Base-by-base conservation (phyloP, 2,329 filamentous ascomycete genomes). In the Thyridium curvatum region DNA sequence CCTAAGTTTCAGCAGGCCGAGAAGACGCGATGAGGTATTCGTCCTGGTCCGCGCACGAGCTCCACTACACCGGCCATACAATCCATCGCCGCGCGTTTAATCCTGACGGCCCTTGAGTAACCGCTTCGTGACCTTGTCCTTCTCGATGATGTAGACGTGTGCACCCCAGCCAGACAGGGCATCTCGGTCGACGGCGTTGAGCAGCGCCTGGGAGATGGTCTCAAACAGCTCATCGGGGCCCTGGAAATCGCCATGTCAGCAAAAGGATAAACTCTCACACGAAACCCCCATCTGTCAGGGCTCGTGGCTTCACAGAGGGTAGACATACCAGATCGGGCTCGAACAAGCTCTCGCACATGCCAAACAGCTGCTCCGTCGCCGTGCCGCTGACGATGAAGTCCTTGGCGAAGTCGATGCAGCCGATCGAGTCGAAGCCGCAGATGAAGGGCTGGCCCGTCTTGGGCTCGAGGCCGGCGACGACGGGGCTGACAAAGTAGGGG, bases 81-180 rank as follows among this genome's bases (percentile, higher is more conserved):
- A 14, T 32, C 30, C 29, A 18, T 13, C 18, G 7, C 36, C 35
- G 31, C 30, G 41, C 38, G 28, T 54, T 61, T 87, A 90, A 64
- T 97, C 91, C 72, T 97, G 91, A 72, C 90, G 82, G 60, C 90
- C 90, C 81, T 97, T 97, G 65, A 98, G 74, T 81, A 98, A 80
- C 64, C 93, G 79, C 84, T 97, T 96, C 58, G 93, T 97, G 47
- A 98, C 87, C 85, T 97, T 97, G 72, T 95, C 90, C 79, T 98
- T 98, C 75, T 97, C 93, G 64, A 98, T 94, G 59, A 98, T 94
- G 71, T 97, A 98, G 53, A 98, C 93, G 60, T 98, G 89, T 30
- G 93, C 93, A 61, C 93, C 93, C 93, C 93, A 97, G 49, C 93
- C 93, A 30, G 91, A 96, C 47, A 98, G 74, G 38, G 93, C 93